Conservation (phyloP, 2,329 filamentous ascomycete genomes). For the Talaromyces atroroseus region DNA sequence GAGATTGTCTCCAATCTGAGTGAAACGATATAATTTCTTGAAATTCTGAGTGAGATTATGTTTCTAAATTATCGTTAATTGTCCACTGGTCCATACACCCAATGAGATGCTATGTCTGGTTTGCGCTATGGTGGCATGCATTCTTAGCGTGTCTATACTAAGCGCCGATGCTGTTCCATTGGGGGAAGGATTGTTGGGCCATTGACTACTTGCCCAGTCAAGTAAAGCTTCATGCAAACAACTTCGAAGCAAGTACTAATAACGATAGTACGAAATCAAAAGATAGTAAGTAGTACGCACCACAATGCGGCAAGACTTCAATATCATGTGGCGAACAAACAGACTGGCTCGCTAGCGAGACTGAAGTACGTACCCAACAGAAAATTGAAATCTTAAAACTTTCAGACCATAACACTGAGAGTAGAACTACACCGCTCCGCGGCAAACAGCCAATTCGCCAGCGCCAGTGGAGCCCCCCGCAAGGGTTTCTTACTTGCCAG, state of each 20-base stretch:
- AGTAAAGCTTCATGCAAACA: not conserved
- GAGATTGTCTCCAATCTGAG: not conserved
- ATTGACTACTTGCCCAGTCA: not conserved
- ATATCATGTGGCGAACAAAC: no score
- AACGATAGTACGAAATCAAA: no score
- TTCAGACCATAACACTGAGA: not conserved
- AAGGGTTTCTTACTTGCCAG: no score
- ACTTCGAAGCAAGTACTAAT: no score
- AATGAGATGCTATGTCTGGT: no score
- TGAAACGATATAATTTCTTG: not conserved
- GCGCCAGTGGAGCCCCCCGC: no score
- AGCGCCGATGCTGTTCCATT: not conserved
- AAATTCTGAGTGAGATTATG: not conserved
- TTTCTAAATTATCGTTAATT: not conserved
- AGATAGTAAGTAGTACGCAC: no score
- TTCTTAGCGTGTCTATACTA: constrained; percentile 1
- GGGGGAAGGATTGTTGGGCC: not conserved
- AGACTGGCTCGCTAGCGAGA: no score
- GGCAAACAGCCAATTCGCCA: not conserved
- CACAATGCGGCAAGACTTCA: no score
- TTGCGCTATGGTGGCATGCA: not conserved
- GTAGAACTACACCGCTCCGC: not conserved
- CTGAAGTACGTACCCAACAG: no score
- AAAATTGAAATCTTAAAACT: no score
- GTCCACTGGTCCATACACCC: not conserved